A percentile compares a stretch with the other conserved stretches of the same genome.
Evolutionary conservation across 2,329 filamentous ascomycete species (phyloP).

Genomic region (Fusarium pseudograminearum): DNA sequence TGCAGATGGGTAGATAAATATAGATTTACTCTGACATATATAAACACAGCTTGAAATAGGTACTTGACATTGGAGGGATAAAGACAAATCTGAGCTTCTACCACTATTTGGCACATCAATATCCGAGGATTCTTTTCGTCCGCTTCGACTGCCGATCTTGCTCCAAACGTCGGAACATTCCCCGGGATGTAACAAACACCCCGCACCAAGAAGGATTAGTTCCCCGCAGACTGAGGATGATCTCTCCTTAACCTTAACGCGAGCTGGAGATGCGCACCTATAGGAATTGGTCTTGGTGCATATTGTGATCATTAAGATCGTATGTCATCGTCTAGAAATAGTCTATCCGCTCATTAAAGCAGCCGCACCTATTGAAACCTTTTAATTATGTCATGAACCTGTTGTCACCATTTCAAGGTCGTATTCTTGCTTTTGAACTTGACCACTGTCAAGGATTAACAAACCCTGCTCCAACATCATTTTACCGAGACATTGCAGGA

Average conservation of each 20-base stretch:
- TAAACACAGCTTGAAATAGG: not conserved
- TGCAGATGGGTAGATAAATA: too few species aligned
- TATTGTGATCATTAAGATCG: not conserved
- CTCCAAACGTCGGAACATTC: not conserved
- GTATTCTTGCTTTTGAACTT: not conserved
- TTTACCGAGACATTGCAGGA: not conserved
- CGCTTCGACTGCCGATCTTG: not conserved
- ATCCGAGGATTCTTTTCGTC: not conserved
- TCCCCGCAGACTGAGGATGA: not conserved
- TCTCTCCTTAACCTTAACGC: not conserved
- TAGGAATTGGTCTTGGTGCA: not conserved
- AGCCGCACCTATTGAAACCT: not conserved
- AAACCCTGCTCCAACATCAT: not conserved
- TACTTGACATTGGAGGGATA: not conserved
- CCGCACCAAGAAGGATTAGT: not conserved
- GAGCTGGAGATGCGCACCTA: not conserved
- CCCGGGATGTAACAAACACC: not conserved
- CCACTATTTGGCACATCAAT: not conserved
- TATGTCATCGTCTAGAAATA: not conserved
- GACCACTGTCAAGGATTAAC: not conserved
- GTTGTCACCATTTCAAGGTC: not conserved
- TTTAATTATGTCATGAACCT: not conserved
- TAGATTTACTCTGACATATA: not conserved
- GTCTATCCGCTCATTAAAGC: fast-evolving
- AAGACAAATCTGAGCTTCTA: fast-evolving